Evolutionary conservation across 2,329 filamentous ascomycete species (phyloP), one percentile per base, ranked within the genome.

Genomic region (Exophiala sideris): DNA sequence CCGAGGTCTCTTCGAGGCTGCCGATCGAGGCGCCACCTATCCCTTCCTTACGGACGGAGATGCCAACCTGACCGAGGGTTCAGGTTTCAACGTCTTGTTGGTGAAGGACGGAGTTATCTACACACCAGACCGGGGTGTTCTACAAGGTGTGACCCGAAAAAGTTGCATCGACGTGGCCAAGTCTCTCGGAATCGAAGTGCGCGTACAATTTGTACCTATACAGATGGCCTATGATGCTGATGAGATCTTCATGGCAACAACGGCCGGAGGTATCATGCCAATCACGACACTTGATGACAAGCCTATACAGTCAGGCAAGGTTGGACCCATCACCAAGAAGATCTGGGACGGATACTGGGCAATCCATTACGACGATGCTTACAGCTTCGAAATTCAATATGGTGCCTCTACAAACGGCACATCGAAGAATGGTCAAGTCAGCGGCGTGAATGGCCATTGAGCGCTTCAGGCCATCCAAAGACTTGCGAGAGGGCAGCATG

Each of bases 221-320:
- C 67, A 74, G 11, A 8, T 68, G 35, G 69, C 66, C 0, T 79
- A 78, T 42, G 46, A 70, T 6, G 65, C 67, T 0, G 77, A 80
- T 52, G 78, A 80, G 65, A 70, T 79, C 3, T 73, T 80, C 32
- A 79, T 79, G 76, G 78, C 71, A 54, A 80, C 77, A 0, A 80
- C 78, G 9, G 77, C 78, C 0, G 78, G 78, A 1, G 78, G 78
- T 0, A 71, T 80, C n/a, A 80, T 80, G 77, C 77, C 77, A 0
- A 78, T 80, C 24, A 78, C 75, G 0, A 53, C 48, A 0, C 64
- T 80, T 2, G 78, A 80, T 60, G 76, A 71, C 0, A 59, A 69
- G 49, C 67, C 68, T 0, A 65, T 80, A 0, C 69, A 68, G 2
- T 67, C 66, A 48, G 77, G 76, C 0, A 69, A 72, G 59, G 50